Evolutionary conservation across 116 monocot species (phyloP), one percentile per base, ranked within the genome.

Genomic region (Papilionanthe hybrid): DNA sequence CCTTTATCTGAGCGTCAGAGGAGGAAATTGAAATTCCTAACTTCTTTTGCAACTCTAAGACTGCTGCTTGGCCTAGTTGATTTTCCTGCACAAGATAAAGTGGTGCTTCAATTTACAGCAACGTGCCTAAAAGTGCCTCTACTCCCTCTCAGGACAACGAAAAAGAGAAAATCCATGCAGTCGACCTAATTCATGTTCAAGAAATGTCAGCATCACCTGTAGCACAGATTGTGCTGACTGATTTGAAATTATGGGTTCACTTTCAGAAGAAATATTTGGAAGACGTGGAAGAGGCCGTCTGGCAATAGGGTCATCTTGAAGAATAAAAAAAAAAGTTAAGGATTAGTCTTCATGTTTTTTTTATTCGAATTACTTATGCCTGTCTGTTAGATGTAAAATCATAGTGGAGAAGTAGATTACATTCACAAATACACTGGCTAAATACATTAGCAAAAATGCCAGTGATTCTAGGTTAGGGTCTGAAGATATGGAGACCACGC

Each of bases 281-380:
- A 72, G 49, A 66, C 67, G 80, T 72, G 58, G 67, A 12, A 84
- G 79, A 17, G 81, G 77, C 30, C 98, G 72, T 56, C 91, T 99
- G 55, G 94, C 87, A 82, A 99, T 90, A 73, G 94, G 91, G 83
- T 99, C 98, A 88, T 93, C 98, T 99, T 56, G 12, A 81, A 58
- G 22, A 72, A 82, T 32, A 37, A 55, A 78, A 68, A 0, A n/a
- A n/a, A n/a, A 32, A 43, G 12, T 1, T 7, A 20, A 73, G 69
- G 44, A 44, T 43, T 73, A 73, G 42, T 13, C 22, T 42, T 7
- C 44, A 42, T 44, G 3, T 17, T 20, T 42, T 28, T 20, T 43
- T 2, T 22, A n/a, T 20, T 12, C 5, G 1, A 22, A 44, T 73
- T n/a, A 42, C 44, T 42, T 43, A 17, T 44, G 1, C n/a, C 22